phyloP scores from a whole-genome alignment of 495 filamentous ascomycete species.

The Chaetomium cochliodes region DNA sequence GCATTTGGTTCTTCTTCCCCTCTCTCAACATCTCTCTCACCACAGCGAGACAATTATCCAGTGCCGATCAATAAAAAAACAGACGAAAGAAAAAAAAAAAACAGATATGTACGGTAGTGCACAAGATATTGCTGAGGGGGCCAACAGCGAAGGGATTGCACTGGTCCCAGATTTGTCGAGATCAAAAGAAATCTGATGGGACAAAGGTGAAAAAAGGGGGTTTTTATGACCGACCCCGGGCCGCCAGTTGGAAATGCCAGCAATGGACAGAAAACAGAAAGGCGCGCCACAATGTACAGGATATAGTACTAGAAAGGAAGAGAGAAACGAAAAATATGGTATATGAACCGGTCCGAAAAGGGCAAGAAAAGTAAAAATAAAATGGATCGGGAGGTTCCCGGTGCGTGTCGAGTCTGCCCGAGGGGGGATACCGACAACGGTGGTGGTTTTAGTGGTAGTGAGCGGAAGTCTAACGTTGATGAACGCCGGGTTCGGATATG shows the following conservation, averaged over 20 bases:
- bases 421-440: not conserved
- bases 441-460: not conserved
- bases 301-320: slow-evolving; percentile 10
- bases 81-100: not conserved
- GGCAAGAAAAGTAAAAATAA: slow-evolving; percentile 1
- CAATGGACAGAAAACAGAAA: slow-evolving; percentile 1
- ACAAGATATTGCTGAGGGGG: not conserved
- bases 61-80: not conserved
- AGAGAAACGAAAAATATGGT: slow-evolving; percentile 20
- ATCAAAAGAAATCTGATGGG: not conserved
- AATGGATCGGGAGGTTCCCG: not conserved
- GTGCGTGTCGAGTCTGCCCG: not conserved
- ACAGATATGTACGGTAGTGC: not conserved
- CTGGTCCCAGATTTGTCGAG: not conserved
- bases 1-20: not conserved
- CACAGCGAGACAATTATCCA: slow-evolving; percentile 3
- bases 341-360: slow-evolving; percentile 16
- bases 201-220: not conserved
- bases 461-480: not conserved
- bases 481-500: not conserved
- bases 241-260: slow-evolving; percentile 28
- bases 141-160: not conserved
- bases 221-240: slow-evolving; percentile 23
- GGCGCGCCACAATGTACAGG: slow-evolving; percentile 12
- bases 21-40: not conserved